These are phyloP conservation scores for Fomitopsis palustris DNA, from an alignment of 1,284 basidiomycete genomes.

Conservation along the genomic window DNA sequence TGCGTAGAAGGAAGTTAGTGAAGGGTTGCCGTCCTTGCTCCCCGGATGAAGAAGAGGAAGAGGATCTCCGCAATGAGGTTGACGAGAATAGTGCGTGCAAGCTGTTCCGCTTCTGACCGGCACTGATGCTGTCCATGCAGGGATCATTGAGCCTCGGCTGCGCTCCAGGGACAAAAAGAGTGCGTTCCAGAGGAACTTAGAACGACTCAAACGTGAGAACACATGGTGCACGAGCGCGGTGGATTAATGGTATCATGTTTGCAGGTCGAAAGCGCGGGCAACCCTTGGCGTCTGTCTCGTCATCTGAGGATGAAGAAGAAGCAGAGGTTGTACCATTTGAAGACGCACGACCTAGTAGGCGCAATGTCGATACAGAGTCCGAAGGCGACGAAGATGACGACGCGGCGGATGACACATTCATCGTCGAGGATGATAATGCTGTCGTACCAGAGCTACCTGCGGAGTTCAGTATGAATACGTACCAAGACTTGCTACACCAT, in stretches of 20 bases:
- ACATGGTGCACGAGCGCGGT: neutral
- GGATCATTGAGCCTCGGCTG: constrained; percentile 60
- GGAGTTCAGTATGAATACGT: constrained; percentile 74
- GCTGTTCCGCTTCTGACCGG: neutral
- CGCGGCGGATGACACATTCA: constrained; percentile 44
- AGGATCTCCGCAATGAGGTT: constrained; percentile 51
- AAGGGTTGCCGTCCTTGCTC: constrained; percentile 44
- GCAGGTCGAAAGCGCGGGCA: constrained; percentile 49
- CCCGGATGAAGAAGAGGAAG: constrained; percentile 39
- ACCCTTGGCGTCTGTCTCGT: constrained; percentile 30
- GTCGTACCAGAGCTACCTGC: constrained; percentile 51
- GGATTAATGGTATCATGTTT: constrained; percentile 8
- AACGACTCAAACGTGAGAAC: constrained; percentile 56
- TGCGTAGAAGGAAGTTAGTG: constrained; percentile 41
- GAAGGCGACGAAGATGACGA: constrained; percentile 35
- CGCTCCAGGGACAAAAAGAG: constrained; percentile 58
- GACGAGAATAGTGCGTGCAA: constrained; percentile 49
- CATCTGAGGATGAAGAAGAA: constrained; percentile 34
- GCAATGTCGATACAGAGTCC: constrained; percentile 23
- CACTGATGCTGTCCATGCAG: constrained; percentile 30
- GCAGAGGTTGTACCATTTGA: constrained; percentile 34
- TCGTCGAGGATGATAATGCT: constrained; percentile 68
- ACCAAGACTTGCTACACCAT: constrained; percentile 70
- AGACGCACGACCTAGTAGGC: constrained; percentile 38
- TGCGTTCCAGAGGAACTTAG: constrained; percentile 59